A percentile compares a stretch with the other conserved stretches of the same genome.
Evolutionary conservation across 768 basidiomycete species (phyloP).

Genomic region (Podaxis sp.): DNA sequence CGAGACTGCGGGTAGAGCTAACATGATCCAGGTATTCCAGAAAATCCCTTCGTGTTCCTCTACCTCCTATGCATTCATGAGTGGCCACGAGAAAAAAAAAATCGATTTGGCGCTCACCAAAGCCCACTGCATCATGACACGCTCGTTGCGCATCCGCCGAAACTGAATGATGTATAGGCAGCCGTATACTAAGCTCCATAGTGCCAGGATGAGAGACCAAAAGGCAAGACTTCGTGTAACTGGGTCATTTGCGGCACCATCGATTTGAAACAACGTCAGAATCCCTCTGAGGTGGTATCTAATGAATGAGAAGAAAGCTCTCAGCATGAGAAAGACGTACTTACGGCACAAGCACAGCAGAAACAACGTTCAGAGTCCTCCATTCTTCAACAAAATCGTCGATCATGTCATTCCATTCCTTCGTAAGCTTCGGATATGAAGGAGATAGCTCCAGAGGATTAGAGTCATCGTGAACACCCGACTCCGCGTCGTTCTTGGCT

Average conservation of each 20-base stretch:
- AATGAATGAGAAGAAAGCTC: neutral
- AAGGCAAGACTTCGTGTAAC: constrained; percentile 3
- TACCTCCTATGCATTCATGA: constrained; percentile 43
- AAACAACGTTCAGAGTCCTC: neutral
- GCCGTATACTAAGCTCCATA: constrained; percentile 10
- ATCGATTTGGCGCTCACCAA: neutral
- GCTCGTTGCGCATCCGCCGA: neutral
- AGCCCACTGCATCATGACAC: constrained; percentile 5
- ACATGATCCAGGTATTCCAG: constrained; percentile 68
- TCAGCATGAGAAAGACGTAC: neutral
- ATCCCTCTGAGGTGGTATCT: neutral
- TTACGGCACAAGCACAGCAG: neutral
- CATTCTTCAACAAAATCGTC: neutral
- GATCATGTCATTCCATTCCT: neutral
- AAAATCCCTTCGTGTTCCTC: constrained; percentile 31
- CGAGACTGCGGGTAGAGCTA: constrained; percentile 62
- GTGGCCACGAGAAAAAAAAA: neutral
- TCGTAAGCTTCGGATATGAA: neutral
- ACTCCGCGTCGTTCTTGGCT: neutral
- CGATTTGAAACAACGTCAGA: neutral
- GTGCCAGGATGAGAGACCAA: constrained; percentile 1
- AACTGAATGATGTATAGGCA: constrained; percentile 10
- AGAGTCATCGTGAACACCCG: neutral
- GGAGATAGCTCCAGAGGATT: neutral
- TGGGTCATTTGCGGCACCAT: constrained; percentile 4